Evolutionary conservation across 306 rosid species (phyloP).

Genomic region (Rosa rugosa): DNA sequence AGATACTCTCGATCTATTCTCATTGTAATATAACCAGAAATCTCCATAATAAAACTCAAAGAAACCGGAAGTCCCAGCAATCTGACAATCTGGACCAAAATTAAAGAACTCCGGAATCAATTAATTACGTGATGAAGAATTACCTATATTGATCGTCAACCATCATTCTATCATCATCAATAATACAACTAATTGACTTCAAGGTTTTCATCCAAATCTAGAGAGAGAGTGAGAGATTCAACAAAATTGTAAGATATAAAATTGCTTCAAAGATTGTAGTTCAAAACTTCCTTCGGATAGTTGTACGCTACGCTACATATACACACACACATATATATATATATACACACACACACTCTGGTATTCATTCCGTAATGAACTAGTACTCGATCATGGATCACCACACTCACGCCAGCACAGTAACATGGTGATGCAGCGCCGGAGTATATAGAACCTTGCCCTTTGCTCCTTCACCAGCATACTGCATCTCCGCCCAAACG

Average conservation of each 20-base stretch:
- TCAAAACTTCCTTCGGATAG: background rate
- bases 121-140: background rate
- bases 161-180: background rate
- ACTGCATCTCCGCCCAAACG: slow-evolving; percentile 59
- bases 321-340: background rate
- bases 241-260: background rate
- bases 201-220: background rate
- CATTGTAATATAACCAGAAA: background rate
- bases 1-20: background rate
- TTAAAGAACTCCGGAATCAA: background rate
- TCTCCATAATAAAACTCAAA: background rate
- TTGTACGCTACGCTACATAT: background rate
- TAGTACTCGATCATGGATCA: slow-evolving; percentile 27
- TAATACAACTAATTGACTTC: background rate
- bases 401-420: slow-evolving; percentile 62
- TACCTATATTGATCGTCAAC: background rate
- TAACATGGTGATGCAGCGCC: slow-evolving; percentile 75
- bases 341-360: background rate
- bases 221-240: background rate
- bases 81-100: background rate
- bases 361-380: background rate
- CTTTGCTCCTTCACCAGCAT: slow-evolving; percentile 66
- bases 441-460: slow-evolving; percentile 73
- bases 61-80: background rate
- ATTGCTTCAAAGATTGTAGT: background rate